Evolutionary conservation across 768 basidiomycete genomes (phyloP).

Genomic region (Leccinum subgranulosum): DNA sequence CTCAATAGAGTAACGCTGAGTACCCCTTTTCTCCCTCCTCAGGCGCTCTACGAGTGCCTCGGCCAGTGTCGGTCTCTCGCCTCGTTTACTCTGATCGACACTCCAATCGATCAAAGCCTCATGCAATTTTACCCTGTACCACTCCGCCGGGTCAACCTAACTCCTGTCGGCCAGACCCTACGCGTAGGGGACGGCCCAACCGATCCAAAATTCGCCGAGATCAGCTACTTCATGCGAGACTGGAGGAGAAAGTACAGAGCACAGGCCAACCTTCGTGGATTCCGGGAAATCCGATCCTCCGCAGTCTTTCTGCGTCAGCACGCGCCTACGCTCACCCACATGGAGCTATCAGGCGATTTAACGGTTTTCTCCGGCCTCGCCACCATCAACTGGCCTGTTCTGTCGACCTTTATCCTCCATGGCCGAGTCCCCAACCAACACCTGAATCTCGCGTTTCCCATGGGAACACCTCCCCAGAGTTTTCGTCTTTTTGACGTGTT

Average conservation of each 20-base stretch:
- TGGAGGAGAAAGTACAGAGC: slow-evolving; percentile 36
- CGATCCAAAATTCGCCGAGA: slow-evolving; percentile 31
- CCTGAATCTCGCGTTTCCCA: slow-evolving; percentile 14
- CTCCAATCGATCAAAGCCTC: slow-evolving; percentile 35
- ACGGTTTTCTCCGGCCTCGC: slow-evolving; percentile 26
- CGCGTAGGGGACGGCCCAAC: slow-evolving; percentile 35
- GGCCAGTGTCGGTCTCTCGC: slow-evolving; percentile 26
- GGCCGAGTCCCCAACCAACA: slow-evolving; percentile 24
- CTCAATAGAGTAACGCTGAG: slow-evolving; percentile 27
- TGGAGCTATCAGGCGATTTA: slow-evolving; percentile 32
- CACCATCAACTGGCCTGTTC: slow-evolving; percentile 29
- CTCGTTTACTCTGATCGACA: slow-evolving; percentile 30
- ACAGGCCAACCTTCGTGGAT: slow-evolving; percentile 29
- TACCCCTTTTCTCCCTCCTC: slow-evolving; percentile 33
- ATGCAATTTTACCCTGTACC: slow-evolving; percentile 27
- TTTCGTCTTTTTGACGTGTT: slow-evolving; percentile 28
- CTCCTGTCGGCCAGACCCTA: slow-evolving; percentile 33
- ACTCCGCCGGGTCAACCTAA: slow-evolving; percentile 26
- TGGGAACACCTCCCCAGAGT: not conserved
- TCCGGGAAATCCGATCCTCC: slow-evolving; percentile 29
- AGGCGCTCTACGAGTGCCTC: slow-evolving; percentile 27
- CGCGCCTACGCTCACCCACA: slow-evolving; percentile 26
- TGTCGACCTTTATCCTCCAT: slow-evolving; percentile 31
- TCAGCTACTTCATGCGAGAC: slow-evolving; percentile 34
- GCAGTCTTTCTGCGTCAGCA: slow-evolving; percentile 30